These are phyloP conservation scores for Atkinsonella texensis DNA, from an alignment of 2,329 filamentous ascomycete species.

Conservation along the genomic window DNA sequence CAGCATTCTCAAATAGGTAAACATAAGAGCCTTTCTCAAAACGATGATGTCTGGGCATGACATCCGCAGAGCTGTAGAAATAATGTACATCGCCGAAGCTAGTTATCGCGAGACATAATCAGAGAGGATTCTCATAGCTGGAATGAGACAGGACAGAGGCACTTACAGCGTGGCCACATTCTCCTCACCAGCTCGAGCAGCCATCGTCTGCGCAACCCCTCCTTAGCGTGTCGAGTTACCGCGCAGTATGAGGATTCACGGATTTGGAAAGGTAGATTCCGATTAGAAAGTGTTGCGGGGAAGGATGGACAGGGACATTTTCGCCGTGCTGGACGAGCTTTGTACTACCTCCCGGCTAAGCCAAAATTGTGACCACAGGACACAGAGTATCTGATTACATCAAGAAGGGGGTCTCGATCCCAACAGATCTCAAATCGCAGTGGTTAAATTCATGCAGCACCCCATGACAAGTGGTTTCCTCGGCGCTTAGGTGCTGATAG, in stretches of 20 bases:
- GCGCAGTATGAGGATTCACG: too few relatives aligned
- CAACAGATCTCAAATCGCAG: background rate
- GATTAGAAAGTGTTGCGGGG: constrained; percentile 2
- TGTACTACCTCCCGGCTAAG: background rate
- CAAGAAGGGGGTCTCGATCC: background rate
- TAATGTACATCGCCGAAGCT: constrained; percentile 74
- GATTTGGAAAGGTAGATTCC: background rate
- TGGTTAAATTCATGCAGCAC: background rate
- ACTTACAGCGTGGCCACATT: constrained; percentile 39
- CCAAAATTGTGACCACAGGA: background rate
- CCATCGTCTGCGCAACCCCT: constrained; percentile 24
- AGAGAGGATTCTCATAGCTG: background rate
- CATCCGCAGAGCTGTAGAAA: constrained; percentile 57
- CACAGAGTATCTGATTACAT: background rate
- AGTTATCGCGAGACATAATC: background rate
- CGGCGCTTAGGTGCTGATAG: constrained; percentile 2
- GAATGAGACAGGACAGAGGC: background rate
- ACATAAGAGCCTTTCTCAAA: constrained; percentile 73
- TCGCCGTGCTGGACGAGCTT: background rate
- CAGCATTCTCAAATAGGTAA: constrained; percentile 65
- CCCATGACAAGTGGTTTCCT: background rate
- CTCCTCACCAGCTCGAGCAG: constrained; percentile 35
- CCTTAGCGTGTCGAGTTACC: too few relatives aligned
- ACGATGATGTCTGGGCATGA: constrained; percentile 62
- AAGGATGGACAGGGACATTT: background rate